phyloP scores from a whole-genome alignment of 148 eudicot genomes.

The Linanthus parryae region DNA sequence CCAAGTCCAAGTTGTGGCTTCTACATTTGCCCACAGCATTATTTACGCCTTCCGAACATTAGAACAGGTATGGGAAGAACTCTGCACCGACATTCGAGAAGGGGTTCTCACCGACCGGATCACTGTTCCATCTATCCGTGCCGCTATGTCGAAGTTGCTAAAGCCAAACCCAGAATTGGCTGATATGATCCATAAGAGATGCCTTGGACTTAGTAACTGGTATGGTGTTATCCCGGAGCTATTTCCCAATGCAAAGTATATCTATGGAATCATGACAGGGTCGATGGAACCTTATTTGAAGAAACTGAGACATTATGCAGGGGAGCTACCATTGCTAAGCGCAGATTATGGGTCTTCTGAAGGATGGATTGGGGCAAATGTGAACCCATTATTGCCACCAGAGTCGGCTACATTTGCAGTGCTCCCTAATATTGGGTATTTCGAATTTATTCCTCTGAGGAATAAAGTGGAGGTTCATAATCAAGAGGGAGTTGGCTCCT shows the following conservation, averaged over 20 bases:
- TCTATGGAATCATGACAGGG: slow-evolving; percentile 89
- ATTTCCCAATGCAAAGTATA: slow-evolving; percentile 81
- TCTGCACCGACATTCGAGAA: slow-evolving; percentile 49
- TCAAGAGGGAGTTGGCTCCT: slow-evolving; percentile 9
- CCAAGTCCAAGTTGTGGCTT: slow-evolving; percentile 54
- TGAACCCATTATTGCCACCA: slow-evolving; percentile 73
- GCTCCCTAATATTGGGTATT: slow-evolving; percentile 78
- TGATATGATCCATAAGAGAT: slow-evolving; percentile 33
- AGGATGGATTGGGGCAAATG: slow-evolving; percentile 94
- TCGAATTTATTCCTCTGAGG: slow-evolving; percentile 77
- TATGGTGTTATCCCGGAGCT: slow-evolving; percentile 71
- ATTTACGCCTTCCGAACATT: slow-evolving; percentile 78
- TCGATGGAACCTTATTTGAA: slow-evolving; percentile 92
- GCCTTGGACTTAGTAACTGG: slow-evolving; percentile 62
- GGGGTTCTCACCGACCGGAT: slow-evolving; percentile 48
- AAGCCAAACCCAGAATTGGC: slow-evolving; percentile 73
- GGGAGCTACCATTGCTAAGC: slow-evolving; percentile 62
- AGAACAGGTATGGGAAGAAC: slow-evolving; percentile 62
- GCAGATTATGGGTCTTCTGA: slow-evolving; percentile 92
- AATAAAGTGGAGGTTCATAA: slow-evolving; percentile 20
- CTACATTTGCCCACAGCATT: slow-evolving; percentile 89
- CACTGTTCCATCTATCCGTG: slow-evolving; percentile 40
- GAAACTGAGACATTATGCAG: slow-evolving; percentile 79
- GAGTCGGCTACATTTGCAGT: slow-evolving; percentile 76
- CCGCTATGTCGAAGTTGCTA: slow-evolving; percentile 49